Percentiles rank a stretch among this genome's conserved stretches.
Evolutionary conservation across 179 eudicot species (phyloP).

Genomic region (Monotropa hypopitys): DNA sequence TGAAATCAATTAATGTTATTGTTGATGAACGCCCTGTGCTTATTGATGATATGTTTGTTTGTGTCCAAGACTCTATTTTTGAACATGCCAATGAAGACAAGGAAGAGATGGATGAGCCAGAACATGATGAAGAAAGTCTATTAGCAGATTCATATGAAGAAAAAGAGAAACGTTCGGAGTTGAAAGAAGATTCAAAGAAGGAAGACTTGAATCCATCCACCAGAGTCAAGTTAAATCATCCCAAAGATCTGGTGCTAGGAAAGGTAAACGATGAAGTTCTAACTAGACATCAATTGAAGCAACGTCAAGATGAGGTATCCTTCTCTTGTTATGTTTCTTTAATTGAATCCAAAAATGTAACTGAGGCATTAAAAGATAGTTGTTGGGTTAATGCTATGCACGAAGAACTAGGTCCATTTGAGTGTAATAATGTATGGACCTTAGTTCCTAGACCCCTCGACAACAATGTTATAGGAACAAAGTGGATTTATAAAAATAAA

Average conservation of each 20-base stretch:
- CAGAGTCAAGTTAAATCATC: not conserved
- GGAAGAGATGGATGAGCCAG: too few relatives aligned
- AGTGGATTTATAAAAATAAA: conserved; percentile 1
- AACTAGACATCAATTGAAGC: not conserved
- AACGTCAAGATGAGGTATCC: not conserved
- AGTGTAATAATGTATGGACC: not conserved
- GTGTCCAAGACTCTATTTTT: not conserved
- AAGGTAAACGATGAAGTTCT: not conserved
- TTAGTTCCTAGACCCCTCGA: not conserved
- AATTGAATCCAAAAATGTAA: not conserved
- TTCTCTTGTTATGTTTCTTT: not conserved
- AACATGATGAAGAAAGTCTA: not conserved
- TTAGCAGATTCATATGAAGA: too few relatives aligned
- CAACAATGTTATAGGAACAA: not conserved
- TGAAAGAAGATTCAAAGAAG: too few relatives aligned
- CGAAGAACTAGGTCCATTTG: not conserved
- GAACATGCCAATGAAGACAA: too few relatives aligned
- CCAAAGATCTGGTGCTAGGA: not conserved
- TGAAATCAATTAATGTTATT: not conserved
- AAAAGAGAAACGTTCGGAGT: too few relatives aligned
- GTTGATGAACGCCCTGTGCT: not conserved
- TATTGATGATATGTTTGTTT: not conserved
- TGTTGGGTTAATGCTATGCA: not conserved
- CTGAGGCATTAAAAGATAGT: not conserved
- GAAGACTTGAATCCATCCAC: too few relatives aligned